Evolutionary conservation across 179 eudicot genomes (phyloP).

Genomic region (Heliamphora pulchella): DNA sequence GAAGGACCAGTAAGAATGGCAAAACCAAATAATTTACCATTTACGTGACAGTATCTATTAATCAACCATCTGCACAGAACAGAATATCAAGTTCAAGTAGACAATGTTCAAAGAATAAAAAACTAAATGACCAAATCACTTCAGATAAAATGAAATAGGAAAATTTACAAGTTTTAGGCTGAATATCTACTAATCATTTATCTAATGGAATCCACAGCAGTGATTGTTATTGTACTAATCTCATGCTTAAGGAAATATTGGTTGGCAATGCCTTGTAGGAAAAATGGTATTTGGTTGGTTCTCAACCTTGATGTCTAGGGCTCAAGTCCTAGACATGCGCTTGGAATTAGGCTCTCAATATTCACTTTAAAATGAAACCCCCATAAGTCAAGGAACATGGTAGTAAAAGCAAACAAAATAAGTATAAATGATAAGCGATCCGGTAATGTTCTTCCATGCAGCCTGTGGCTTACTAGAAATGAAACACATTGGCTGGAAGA

Average conservation of each 20-base stretch:
- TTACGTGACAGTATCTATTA: neutral
- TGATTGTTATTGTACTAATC: neutral
- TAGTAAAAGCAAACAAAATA: neutral
- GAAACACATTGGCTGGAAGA: neutral
- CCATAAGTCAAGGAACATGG: neutral
- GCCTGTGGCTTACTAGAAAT: neutral
- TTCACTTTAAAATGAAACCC: neutral
- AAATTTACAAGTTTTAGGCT: neutral
- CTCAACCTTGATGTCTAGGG: neutral
- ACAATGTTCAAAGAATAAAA: neutral
- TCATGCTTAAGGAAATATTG: neutral
- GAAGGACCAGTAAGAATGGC: slow-evolving; percentile 1
- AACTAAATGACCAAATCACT: slow-evolving; percentile 3
- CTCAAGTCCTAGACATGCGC: neutral
- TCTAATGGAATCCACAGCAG: neutral
- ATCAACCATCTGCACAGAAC: neutral
- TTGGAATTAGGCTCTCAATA: neutral
- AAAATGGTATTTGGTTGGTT: neutral
- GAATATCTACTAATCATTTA: neutral
- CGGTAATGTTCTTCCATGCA: neutral
- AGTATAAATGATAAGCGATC: neutral
- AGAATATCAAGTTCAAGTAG: neutral
- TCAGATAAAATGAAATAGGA: neutral
- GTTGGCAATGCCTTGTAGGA: neutral
- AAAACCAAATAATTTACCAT: neutral